Conservation (phyloP, 75 land plant species). For the Chamaecyparis obtusa region DNA sequence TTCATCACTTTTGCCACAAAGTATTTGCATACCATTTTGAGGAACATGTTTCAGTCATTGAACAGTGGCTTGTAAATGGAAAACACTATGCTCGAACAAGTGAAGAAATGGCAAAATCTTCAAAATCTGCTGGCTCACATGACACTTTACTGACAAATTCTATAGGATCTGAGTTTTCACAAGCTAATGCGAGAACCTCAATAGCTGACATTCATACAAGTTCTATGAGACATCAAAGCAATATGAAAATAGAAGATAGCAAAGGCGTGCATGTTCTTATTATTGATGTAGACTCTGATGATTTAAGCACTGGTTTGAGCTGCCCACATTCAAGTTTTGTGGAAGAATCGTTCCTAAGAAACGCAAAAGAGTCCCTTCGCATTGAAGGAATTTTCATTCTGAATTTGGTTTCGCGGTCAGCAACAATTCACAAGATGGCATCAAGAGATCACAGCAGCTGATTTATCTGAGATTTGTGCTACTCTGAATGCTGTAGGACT, state of each 20-base stretch:
- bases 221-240: neutral
- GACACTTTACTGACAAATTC: neutral
- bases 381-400: slow-evolving; percentile 76
- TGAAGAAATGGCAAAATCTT: slow-evolving; percentile 20
- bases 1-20: slow-evolving; percentile 88
- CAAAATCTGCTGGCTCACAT: neutral
- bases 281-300: slow-evolving; percentile 89
- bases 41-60: too few relatives aligned
- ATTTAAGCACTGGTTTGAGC: slow-evolving; percentile 88
- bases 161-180: neutral
- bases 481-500: too few relatives aligned
- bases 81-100: too few relatives aligned
- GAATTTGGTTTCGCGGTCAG: slow-evolving; percentile 79
- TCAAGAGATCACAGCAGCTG: too few relatives aligned
- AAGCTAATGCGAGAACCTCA: neutral
- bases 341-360: slow-evolving; percentile 63
- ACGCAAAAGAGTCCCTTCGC: slow-evolving; percentile 51
- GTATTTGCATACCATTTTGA: slow-evolving; percentile 87
- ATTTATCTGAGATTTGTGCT: too few relatives aligned
- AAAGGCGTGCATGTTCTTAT: slow-evolving; percentile 44
- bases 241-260: slow-evolving; percentile 6
- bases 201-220: neutral
- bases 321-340: slow-evolving; percentile 87
- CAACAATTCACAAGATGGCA: slow-evolving; percentile 39
- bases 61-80: too few relatives aligned